phyloP scores from a whole-genome alignment of 2,329 filamentous ascomycete genomes.

The Penicillium sp. region DNA sequence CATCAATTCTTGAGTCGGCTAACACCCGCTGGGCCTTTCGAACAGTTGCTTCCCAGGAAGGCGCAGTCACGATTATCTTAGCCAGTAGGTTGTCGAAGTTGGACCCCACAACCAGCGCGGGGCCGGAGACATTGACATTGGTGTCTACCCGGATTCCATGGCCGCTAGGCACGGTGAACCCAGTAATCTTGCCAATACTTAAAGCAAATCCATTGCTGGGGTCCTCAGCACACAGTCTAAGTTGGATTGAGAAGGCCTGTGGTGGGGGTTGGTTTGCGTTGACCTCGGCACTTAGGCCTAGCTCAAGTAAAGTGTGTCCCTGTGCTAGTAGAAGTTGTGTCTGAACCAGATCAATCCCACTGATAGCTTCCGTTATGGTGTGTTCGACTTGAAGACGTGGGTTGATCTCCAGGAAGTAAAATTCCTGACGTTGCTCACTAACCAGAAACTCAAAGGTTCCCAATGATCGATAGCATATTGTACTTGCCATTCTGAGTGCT shows the following conservation, averaged over 20 bases:
- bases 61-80: conserved; percentile 59
- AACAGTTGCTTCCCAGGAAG: conserved; percentile 53
- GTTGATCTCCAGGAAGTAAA: conserved; percentile 62
- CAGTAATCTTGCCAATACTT: conserved; percentile 59
- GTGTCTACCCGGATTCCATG: conserved; percentile 60
- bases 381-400: conserved; percentile 63
- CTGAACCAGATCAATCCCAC: conserved; percentile 55
- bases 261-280: conserved; percentile 39
- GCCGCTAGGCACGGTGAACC: conserved; percentile 56
- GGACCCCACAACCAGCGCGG: conserved; percentile 47
- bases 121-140: conserved; percentile 47
- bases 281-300: conserved; percentile 33
- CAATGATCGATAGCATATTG: conserved; percentile 57
- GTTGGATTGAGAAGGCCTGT: conserved; percentile 51
- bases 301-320: conserved; percentile 44
- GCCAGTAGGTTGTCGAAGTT: conserved; percentile 61
- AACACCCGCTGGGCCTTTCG: conserved; percentile 57
- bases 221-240: conserved; percentile 60
- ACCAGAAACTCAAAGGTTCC: conserved; percentile 67
- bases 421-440: conserved; percentile 49
- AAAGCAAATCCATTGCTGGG: conserved; percentile 54
- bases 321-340: conserved; percentile 56
- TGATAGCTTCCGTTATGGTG: conserved; percentile 59
- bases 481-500: conserved; percentile 43
- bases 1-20: conserved; percentile 55